Conservation (phyloP, 257 asterid species). For the Oldenlandia corymbosa region DNA sequence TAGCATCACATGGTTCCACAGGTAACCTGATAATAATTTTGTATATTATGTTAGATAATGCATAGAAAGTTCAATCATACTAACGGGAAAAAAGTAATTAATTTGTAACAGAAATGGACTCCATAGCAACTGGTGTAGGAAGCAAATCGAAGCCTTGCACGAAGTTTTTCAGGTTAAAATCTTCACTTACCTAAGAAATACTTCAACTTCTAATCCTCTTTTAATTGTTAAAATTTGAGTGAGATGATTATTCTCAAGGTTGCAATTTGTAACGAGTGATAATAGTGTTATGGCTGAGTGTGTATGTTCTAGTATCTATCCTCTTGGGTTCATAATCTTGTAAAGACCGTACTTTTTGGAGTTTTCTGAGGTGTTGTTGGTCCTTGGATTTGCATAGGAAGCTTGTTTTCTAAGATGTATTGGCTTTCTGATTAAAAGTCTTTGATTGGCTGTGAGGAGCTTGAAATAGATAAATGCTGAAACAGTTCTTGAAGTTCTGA, state of each 20-base stretch:
- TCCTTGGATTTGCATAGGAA: background rate
- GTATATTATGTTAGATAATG: conserved; percentile 13
- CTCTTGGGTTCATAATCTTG: background rate
- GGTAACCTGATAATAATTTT: conserved; percentile 6
- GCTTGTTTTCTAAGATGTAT: background rate
- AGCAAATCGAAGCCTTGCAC: conserved; percentile 99
- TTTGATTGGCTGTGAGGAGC: conserved; percentile 5
- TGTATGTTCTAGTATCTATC: background rate
- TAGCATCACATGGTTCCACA: background rate
- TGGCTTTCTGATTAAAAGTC: background rate
- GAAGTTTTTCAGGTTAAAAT: conserved; percentile 98
- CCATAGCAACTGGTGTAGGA: conserved; percentile 93
- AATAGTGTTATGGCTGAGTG: conserved; percentile 5
- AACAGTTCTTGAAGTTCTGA: background rate
- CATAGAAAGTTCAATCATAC: conserved; percentile 30
- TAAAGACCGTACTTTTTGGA: background rate
- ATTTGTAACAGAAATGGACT: conserved; percentile 92
- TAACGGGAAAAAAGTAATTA: conserved; percentile 69
- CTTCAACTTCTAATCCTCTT: conserved; percentile 10
- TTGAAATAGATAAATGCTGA: conserved; percentile 19
- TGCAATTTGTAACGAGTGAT: background rate
- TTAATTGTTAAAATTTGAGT: background rate
- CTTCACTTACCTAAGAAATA: conserved; percentile 50
- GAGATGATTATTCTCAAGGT: conserved; percentile 2
- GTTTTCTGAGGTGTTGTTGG: background rate